Conservation (phyloP, 164 flowering plant genomes). For the Cinnamomum chago region DNA sequence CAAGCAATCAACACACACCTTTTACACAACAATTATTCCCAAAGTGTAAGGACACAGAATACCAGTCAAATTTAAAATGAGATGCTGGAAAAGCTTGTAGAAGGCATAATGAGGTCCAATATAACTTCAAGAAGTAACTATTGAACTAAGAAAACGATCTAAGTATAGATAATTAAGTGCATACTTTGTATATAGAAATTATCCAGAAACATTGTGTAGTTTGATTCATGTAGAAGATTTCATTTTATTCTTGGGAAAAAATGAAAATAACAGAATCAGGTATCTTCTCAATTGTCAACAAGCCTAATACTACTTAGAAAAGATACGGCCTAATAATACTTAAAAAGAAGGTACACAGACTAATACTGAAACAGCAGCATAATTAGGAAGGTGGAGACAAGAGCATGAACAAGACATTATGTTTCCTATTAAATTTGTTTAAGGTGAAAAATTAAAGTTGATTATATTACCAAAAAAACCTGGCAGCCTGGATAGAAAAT, state of each 20-base stretch:
- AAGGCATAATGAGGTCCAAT: background rate
- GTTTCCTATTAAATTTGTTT: background rate
- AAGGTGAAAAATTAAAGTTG: background rate
- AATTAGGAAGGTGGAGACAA: background rate
- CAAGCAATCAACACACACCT: no score
- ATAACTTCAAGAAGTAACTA: background rate
- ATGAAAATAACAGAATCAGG: no score
- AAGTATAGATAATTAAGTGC: background rate
- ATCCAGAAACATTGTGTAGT: no score
- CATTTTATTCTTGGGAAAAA: no score
- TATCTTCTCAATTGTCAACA: background rate
- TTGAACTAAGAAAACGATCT: background rate
- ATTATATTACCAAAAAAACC: constrained; percentile 73
- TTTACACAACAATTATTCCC: no score
- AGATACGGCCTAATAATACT: no score
- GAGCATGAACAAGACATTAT: background rate
- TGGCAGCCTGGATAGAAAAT: constrained; percentile 78
- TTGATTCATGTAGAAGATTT: no score
- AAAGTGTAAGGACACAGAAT: no score
- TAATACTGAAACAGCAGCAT: background rate
- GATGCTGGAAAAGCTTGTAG: background rate
- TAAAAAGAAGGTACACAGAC: background rate
- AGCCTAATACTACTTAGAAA: background rate
- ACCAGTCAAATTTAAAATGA: no score
- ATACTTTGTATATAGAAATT: no score